phyloP scores from a whole-genome alignment of 176 grass and related monocot genomes.

The Microstegium vimineum region DNA sequence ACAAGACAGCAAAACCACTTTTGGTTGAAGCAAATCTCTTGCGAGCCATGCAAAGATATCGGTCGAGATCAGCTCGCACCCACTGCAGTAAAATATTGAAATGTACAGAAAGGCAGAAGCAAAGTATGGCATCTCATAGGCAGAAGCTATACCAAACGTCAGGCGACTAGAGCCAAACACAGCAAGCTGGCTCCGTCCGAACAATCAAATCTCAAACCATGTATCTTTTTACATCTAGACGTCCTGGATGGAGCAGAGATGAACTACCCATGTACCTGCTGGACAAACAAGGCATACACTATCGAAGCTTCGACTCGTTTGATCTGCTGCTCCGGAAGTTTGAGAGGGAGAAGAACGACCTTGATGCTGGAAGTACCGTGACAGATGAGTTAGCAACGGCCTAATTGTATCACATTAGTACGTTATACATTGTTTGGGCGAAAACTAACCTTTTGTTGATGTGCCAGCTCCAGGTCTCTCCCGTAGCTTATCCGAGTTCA shows the following conservation, averaged over 20 bases:
- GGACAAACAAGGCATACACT: conserved; percentile 27
- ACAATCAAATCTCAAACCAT: conserved; percentile 61
- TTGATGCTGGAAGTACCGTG: conserved; percentile 53
- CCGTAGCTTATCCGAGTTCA: conserved; percentile 48
- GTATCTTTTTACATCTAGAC: conserved; percentile 46
- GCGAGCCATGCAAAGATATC: conserved; percentile 13
- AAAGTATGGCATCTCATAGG: conserved; percentile 3
- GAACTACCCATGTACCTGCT: conserved; percentile 23
- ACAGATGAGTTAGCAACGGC: conserved; percentile 3
- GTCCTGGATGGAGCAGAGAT: background rate
- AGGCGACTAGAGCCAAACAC: conserved; percentile 33
- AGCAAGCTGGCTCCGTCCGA: conserved; percentile 33
- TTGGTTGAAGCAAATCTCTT: background rate
- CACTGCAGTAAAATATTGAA: background rate
- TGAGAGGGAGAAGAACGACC: conserved; percentile 98
- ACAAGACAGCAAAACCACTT: background rate
- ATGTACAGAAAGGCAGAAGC: conserved; percentile 31
- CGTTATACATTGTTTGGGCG: background rate
- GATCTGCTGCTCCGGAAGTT: conserved; percentile 99
- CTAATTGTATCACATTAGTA: background rate
- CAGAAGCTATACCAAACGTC: conserved; percentile 26
- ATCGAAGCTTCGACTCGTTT: conserved; percentile 81
- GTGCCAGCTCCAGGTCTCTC: conserved; percentile 51
- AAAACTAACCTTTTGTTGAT: conserved; percentile 72
- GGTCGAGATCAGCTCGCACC: conserved; percentile 22